Percentiles rank a stretch among this genome's conserved stretches.
Evolutionary conservation across 2,329 filamentous ascomycete species (phyloP).

Genomic region (Alternaria metachromatica): DNA sequence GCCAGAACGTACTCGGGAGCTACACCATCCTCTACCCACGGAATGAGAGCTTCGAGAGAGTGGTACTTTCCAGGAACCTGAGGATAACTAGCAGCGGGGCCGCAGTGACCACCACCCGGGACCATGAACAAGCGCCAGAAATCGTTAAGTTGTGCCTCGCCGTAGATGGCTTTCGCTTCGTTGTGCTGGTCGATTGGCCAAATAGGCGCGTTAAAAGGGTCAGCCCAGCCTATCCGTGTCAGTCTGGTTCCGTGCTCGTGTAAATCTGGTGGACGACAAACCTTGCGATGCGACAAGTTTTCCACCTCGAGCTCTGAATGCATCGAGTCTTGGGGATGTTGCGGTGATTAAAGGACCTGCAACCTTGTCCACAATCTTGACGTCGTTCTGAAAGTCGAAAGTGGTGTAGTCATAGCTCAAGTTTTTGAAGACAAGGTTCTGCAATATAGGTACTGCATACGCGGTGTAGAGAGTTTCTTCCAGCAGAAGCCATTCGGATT

Average conservation of each 20-base stretch:
- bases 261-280: not conserved
- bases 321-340: not conserved
- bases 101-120: not conserved
- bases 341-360: not conserved
- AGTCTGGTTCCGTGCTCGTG: not conserved
- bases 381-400: not conserved
- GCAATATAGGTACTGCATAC: not conserved
- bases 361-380: not conserved
- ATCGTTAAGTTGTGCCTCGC: not conserved
- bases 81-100: not conserved
- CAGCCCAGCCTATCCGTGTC: not conserved
- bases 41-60: not conserved
- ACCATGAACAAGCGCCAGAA: not conserved
- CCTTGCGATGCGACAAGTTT: not conserved
- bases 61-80: not conserved
- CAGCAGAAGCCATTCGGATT: not conserved
- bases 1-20: not conserved
- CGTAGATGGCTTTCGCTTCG: not conserved
- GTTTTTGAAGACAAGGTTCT: not conserved
- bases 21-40: not conserved
- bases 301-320: not conserved
- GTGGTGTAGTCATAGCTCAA: not conserved
- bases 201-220: not conserved
- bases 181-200: not conserved
- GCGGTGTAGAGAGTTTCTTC: not conserved